These are phyloP conservation scores for Huntiella savannae DNA, from an alignment of 2,329 filamentous ascomycete genomes.

Conservation along the genomic window DNA sequence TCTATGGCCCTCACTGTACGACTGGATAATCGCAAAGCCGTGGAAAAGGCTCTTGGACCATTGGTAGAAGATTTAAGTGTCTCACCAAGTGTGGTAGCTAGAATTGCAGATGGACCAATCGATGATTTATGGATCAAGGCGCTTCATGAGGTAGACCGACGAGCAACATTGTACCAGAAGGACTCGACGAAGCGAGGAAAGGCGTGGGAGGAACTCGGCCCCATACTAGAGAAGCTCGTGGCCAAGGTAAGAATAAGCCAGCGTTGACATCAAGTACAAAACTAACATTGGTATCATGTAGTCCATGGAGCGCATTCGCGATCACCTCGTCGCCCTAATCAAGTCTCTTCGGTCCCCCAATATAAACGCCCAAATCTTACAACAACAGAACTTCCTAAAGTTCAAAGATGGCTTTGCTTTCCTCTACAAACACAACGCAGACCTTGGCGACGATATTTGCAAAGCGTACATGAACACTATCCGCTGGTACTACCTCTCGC, in stretches of 20 bases:
- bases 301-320: constrained; percentile 84
- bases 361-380: constrained; percentile 92
- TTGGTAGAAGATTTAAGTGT: constrained; percentile 84
- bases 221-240: constrained; percentile 66
- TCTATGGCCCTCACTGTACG: constrained; percentile 68
- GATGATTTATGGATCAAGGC: constrained; percentile 78
- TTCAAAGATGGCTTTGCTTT: constrained; percentile 83
- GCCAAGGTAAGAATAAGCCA: constrained; percentile 40
- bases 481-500: constrained; percentile 91
- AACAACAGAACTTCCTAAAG: constrained; percentile 75
- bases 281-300: constrained; percentile 17
- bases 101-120: constrained; percentile 73
- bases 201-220: constrained; percentile 65
- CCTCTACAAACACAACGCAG: constrained; percentile 59
- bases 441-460: constrained; percentile 75
- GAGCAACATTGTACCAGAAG: constrained; percentile 51
- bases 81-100: constrained; percentile 62
- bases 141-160: constrained; percentile 65
- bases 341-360: constrained; percentile 85
- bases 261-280: background rate
- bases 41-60: constrained; percentile 73
- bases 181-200: constrained; percentile 48
- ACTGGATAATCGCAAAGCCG: constrained; percentile 71
- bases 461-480: constrained; percentile 96
- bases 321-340: constrained; percentile 86